phyloP scores from a whole-genome alignment of 768 basidiomycete genomes.

The Trametes gibbosa region DNA sequence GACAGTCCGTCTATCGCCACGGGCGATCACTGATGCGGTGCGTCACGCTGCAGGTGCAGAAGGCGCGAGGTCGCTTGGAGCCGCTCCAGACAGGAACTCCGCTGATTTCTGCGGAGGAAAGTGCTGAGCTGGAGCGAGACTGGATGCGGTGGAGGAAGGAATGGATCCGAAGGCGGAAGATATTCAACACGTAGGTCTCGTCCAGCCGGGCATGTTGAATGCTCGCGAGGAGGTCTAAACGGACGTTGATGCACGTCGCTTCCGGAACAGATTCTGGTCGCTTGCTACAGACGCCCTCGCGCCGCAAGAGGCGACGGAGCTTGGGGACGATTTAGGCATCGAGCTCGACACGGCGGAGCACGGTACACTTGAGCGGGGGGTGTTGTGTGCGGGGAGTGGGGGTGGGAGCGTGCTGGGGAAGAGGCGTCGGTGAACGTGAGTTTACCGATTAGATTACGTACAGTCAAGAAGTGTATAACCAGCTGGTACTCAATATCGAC shows the following conservation, averaged over 20 bases:
- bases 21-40: not conserved
- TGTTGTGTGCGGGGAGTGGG: constrained; percentile 51
- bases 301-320: constrained; percentile 58
- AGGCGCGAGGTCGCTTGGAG: constrained; percentile 47
- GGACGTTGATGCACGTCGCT: no score
- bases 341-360: constrained; percentile 78
- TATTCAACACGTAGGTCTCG: constrained; percentile 66
- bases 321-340: constrained; percentile 81
- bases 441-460: no score
- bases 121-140: constrained; percentile 64
- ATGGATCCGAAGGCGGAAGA: constrained; percentile 74
- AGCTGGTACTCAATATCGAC: no score
- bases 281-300: constrained; percentile 64
- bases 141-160: constrained; percentile 80
- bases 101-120: constrained; percentile 68
- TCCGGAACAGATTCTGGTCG: constrained; percentile 69
- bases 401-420: constrained; percentile 27
- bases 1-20: not conserved
- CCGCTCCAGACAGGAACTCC: constrained; percentile 68
- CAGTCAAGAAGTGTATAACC: no score
- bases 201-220: not conserved
- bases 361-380: constrained; percentile 55
- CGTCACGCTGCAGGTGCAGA: constrained; percentile 42
- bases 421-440: constrained; percentile 16
- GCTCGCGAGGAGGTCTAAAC: not conserved